Conservation (phyloP, 2,329 filamentous ascomycete genomes). For the Paracoccidioides brasiliensis region DNA sequence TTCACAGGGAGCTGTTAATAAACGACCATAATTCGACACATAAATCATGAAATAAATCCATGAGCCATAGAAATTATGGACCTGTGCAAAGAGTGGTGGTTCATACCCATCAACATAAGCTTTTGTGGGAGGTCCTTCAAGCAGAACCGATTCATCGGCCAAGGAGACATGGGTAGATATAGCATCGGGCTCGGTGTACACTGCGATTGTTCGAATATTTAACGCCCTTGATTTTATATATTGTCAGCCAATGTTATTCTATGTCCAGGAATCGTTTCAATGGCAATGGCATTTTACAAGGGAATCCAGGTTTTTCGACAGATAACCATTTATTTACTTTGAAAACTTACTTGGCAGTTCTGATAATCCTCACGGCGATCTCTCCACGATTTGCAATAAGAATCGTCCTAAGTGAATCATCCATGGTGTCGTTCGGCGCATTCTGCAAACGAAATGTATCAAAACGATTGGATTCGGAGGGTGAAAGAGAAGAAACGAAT, state of each 20-base stretch:
- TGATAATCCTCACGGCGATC: slow-evolving; percentile 42
- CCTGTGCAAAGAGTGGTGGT: too few relatives aligned
- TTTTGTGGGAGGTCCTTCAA: slow-evolving; percentile 36
- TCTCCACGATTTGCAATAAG: slow-evolving; percentile 49
- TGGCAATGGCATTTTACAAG: background rate
- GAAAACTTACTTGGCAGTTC: slow-evolving; percentile 31
- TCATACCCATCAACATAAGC: slow-evolving; percentile 37
- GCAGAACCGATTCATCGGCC: slow-evolving; percentile 41
- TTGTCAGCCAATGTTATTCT: background rate
- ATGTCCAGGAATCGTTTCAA: background rate
- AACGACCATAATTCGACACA: too few relatives aligned
- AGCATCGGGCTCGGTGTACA: slow-evolving; percentile 46
- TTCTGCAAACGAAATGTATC: too few relatives aligned
- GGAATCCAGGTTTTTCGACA: background rate
- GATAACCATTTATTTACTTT: background rate
- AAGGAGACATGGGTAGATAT: slow-evolving; percentile 41
- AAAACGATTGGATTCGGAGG: background rate
- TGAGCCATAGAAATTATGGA: too few relatives aligned
- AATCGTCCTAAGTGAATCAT: slow-evolving; percentile 35
- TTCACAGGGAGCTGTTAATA: background rate
- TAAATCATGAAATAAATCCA: too few relatives aligned
- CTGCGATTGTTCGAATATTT: slow-evolving; percentile 39
- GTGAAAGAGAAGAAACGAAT: background rate
- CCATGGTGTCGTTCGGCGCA: slow-evolving; percentile 21
- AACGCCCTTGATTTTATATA: slow-evolving; percentile 21